These are phyloP conservation scores for Podaxis sp. DNA, from an alignment of 768 basidiomycete species.

Conservation along the genomic window DNA sequence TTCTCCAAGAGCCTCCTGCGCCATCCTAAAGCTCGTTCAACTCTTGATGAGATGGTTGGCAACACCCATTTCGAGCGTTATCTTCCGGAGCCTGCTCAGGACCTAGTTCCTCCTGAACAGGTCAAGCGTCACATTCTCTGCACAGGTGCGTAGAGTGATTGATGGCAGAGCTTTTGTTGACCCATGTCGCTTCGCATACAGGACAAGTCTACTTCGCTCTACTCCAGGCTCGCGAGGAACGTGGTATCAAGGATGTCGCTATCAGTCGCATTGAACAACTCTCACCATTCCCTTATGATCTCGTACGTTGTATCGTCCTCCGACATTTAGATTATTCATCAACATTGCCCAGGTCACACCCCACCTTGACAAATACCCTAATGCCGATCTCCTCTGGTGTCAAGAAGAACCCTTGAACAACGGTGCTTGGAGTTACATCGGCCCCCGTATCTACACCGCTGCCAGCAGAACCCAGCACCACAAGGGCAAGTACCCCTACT, in stretches of 20 bases:
- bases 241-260: constrained; percentile 88
- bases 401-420: constrained; percentile 98
- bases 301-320: constrained; percentile 41
- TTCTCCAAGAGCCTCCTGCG: constrained; percentile 97
- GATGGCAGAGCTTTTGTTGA: neutral
- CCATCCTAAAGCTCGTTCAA: constrained; percentile 88
- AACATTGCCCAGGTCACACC: constrained; percentile 66
- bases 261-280: constrained; percentile 95
- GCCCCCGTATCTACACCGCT: constrained; percentile 92
- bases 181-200: constrained; percentile 21
- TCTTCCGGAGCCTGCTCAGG: constrained; percentile 79
- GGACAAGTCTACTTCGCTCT: constrained; percentile 96
- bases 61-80: constrained; percentile 94
- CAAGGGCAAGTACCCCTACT: constrained; percentile 85
- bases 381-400: constrained; percentile 91
- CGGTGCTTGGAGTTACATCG: constrained; percentile 96
- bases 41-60: constrained; percentile 83
- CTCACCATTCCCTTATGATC: constrained; percentile 96
- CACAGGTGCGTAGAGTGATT: constrained; percentile 48
- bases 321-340: neutral
- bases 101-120: constrained; percentile 76
- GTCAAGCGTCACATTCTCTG: constrained; percentile 93
- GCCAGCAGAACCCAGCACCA: constrained; percentile 88
- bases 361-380: constrained; percentile 95
- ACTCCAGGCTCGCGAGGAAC: constrained; percentile 85